Evolutionary conservation across 2,329 filamentous ascomycete species (phyloP), one percentile per base, ranked within the genome.

Genomic region (Capronia americana): DNA sequence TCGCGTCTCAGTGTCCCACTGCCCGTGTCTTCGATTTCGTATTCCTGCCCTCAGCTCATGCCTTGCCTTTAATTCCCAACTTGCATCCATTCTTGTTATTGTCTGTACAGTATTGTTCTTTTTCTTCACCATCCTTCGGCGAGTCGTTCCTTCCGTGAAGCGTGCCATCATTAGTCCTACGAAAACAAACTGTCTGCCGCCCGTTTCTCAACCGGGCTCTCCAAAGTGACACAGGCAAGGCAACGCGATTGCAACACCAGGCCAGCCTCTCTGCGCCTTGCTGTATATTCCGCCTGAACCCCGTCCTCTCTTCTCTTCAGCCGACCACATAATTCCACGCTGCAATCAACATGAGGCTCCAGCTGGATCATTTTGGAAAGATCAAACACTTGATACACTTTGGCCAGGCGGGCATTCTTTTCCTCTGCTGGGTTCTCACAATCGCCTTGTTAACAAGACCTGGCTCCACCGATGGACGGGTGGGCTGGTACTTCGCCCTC

Each of bases 391-490:
- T 80, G 50, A 75, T 85, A 46, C 87, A 89, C 75, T 79, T 79
- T 51, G 73, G 81, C 55, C 86, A 88, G 73, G 81, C 75, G 11
- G 75, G 87, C 50, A 76, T 86, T 66, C 84, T 88, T 69, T 88
- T 88, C 75, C 75, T 88, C 30, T 84, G 81, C 51, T 85, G 82
- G 79, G 85, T 82, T 61, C 77, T 88, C 57, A 85, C 85, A 11
- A 83, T 89, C 64, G 84, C 85, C 3, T 81, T 88, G 14, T 81
- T 87, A 74, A 86, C 84, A 4, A 85, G 85, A 71, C 77, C 78
- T 34, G 85, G 82, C 51, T 76, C 77, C 2, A 83, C 82, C 61
- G 86, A 86, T 72, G 84, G 85, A 8, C 79, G 84, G 55, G 82
- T 84, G 23, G 83, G 79, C 56, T 88, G 80, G 75, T 87, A 83